A percentile compares a stretch with the other conserved stretches of the same genome.
Conservation (phyloP, 805 yeast genomes). For the Candida peoriensis region DNA sequence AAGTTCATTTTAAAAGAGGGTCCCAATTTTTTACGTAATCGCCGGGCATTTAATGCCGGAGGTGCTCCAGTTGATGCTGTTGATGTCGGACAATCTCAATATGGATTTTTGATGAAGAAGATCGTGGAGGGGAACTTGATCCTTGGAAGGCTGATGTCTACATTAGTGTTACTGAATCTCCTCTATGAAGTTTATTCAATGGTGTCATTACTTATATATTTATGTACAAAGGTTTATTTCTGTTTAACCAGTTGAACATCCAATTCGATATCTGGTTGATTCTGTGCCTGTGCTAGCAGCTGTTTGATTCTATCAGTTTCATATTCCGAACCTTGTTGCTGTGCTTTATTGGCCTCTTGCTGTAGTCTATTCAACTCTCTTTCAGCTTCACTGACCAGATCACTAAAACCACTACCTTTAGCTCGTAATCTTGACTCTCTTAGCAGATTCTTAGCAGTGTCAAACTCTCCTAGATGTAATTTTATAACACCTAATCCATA, state of each 20-base stretch:
- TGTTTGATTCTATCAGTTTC: slow-evolving; percentile 15
- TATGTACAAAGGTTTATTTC: too few species aligned
- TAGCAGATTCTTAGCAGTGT: slow-evolving; percentile 54
- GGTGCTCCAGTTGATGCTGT: too few species aligned
- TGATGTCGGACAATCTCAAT: too few species aligned
- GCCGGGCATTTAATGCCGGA: too few species aligned
- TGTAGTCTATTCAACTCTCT: slow-evolving; percentile 54
- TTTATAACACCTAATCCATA: slow-evolving; percentile 82
- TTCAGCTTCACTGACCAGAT: slow-evolving; percentile 60
- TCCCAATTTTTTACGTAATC: too few species aligned
- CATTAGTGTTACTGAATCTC: too few species aligned
- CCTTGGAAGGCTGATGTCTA: too few species aligned
- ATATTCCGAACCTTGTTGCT: not conserved
- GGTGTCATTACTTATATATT: not conserved
- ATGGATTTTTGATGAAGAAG: too few species aligned
- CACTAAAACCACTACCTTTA: slow-evolving; percentile 56
- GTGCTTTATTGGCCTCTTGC: slow-evolving; percentile 14
- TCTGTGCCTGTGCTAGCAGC: slow-evolving; percentile 6
- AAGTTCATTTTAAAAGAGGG: too few species aligned
- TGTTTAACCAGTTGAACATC: slow-evolving; percentile 15
- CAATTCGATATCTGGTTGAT: slow-evolving; percentile 16
- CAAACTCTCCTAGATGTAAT: slow-evolving; percentile 52
- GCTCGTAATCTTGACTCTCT: slow-evolving; percentile 71
- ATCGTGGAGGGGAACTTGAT: too few species aligned
- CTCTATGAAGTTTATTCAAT: too few species aligned